phyloP scores from a whole-genome alignment of 2,329 filamentous ascomycete species.

The Nannizziopsis barbatae region DNA sequence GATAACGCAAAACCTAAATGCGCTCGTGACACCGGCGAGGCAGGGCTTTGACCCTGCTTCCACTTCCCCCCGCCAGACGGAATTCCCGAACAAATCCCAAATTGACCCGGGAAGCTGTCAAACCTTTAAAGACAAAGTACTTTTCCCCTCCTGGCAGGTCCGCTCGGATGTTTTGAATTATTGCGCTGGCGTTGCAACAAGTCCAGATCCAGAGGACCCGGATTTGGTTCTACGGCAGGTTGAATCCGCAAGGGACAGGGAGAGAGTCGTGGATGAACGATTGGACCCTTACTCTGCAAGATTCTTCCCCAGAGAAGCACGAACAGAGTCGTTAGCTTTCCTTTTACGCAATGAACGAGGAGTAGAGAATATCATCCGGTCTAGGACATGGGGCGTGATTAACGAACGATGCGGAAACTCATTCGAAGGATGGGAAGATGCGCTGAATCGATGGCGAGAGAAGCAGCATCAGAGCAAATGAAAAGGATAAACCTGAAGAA shows the following conservation, averaged over 20 bases:
- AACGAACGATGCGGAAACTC: slow-evolving; percentile 59
- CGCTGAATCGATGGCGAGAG: slow-evolving; percentile 52
- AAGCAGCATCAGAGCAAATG: slow-evolving; percentile 13
- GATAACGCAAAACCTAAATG: slow-evolving; percentile 87
- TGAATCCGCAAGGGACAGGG: slow-evolving; percentile 58
- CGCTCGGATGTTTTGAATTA: slow-evolving; percentile 77
- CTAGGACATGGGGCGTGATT: slow-evolving; percentile 70
- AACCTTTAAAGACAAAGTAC: slow-evolving; percentile 60
- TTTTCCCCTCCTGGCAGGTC: slow-evolving; percentile 82
- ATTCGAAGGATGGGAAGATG: slow-evolving; percentile 52
- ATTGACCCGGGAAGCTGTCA: slow-evolving; percentile 56
- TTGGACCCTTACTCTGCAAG: slow-evolving; percentile 82
- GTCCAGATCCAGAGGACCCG: slow-evolving; percentile 77
- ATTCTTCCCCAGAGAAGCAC: slow-evolving; percentile 61
- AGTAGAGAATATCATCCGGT: slow-evolving; percentile 65
- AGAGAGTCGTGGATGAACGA: slow-evolving; percentile 71
- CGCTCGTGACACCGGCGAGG: slow-evolving; percentile 63
- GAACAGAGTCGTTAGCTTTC: slow-evolving; percentile 68
- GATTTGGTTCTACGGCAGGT: slow-evolving; percentile 58
- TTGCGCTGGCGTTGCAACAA: slow-evolving; percentile 77
- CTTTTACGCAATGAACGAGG: slow-evolving; percentile 58
- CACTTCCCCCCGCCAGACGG: slow-evolving; percentile 52
- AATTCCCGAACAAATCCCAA: slow-evolving; percentile 38
- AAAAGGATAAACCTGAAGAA: background rate
- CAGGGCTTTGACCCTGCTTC: slow-evolving; percentile 67